A percentile compares a stretch with the other conserved stretches of the same genome.
phyloP scores from a whole-genome alignment of 768 basidiomycete genomes.

The Mycena kentingensis region DNA sequence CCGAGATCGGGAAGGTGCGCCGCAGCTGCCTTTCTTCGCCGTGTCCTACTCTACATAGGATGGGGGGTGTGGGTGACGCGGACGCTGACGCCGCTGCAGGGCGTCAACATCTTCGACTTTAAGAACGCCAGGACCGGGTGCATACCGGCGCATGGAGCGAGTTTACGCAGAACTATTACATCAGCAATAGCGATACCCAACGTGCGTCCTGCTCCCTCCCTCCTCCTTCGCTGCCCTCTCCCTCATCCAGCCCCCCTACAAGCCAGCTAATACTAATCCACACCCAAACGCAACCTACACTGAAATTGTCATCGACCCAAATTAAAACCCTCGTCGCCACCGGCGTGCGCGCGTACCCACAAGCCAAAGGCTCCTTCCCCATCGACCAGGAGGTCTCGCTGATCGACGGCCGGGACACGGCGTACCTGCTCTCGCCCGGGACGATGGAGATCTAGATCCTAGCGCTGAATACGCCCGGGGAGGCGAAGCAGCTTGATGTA shows the following conservation, averaged over 20 bases:
- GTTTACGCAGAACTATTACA: constrained; percentile 29
- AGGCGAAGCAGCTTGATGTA: constrained; percentile 11
- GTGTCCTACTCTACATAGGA: no score
- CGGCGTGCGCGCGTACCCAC: constrained; percentile 20
- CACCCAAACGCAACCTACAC: constrained; percentile 18
- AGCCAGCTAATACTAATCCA: background rate
- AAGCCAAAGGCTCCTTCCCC: constrained; percentile 21
- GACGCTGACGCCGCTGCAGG: no score
- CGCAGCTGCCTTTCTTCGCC: no score
- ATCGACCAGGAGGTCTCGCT: constrained; percentile 25
- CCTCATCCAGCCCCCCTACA: no score
- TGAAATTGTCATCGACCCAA: constrained; percentile 26
- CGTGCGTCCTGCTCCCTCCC: no score
- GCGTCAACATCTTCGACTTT: constrained; percentile 19
- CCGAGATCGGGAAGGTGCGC: constrained; percentile 17
- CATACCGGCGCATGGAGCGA: constrained; percentile 24
- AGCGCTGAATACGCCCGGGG: constrained; percentile 8
- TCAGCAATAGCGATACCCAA: no score
- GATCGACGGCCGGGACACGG: constrained; percentile 17
- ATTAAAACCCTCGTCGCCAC: constrained; percentile 8
- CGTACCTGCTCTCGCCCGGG: constrained; percentile 18
- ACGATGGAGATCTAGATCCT: constrained; percentile 14
- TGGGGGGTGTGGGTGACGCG: no score
- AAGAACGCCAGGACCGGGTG: background rate
- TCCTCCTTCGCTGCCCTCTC: no score